Percentiles rank a stretch among this genome's conserved stretches.
These are phyloP conservation scores for Candida dajiaensis DNA, from an alignment of 805 yeast genomes.

Conservation along the genomic window DNA sequence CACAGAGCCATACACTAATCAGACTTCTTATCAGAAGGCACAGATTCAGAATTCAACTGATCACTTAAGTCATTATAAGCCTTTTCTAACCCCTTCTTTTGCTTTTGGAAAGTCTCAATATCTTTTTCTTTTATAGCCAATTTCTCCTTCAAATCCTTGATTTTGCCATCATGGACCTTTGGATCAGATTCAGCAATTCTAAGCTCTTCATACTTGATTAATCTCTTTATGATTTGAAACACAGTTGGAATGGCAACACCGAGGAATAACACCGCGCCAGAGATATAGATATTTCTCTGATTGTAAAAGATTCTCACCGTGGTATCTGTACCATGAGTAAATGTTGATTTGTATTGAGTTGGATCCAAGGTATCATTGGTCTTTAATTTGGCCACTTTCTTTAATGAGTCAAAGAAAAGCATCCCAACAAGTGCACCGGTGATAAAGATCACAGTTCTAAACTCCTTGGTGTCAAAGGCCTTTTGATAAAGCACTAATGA, in stretches of 20 bases:
- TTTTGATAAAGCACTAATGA: slow-evolving; percentile 33
- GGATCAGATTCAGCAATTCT: slow-evolving; percentile 15
- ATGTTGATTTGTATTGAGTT: slow-evolving; percentile 13
- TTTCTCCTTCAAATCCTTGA: slow-evolving; percentile 30
- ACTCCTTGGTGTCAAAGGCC: slow-evolving; percentile 32
- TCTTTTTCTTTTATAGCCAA: slow-evolving; percentile 37
- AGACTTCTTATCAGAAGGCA: slow-evolving; percentile 21
- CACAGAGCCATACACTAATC: no score
- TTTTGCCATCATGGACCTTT: slow-evolving; percentile 9
- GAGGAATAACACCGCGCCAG: slow-evolving; percentile 57
- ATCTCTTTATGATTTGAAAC: slow-evolving; percentile 43
- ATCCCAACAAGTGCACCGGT: slow-evolving; percentile 37
- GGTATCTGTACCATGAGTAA: slow-evolving; percentile 38
- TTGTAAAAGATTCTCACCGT: slow-evolving; percentile 56
- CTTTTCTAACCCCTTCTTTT: slow-evolving; percentile 44
- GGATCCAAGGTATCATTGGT: slow-evolving; percentile 23
- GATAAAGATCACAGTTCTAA: slow-evolving; percentile 40
- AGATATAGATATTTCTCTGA: slow-evolving; percentile 56
- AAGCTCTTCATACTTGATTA: slow-evolving; percentile 41
- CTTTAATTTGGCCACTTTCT: slow-evolving; percentile 33
- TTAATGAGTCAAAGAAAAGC: slow-evolving; percentile 50
- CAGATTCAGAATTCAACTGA: slow-evolving; percentile 9
- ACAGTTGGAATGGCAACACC: slow-evolving; percentile 50
- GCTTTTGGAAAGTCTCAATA: slow-evolving; percentile 42
- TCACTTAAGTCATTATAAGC: slow-evolving; percentile 39